These are phyloP conservation scores for Chytriomyces sp. DNA, from an alignment of 192 early-diverging fungal species.

Conservation along the genomic window DNA sequence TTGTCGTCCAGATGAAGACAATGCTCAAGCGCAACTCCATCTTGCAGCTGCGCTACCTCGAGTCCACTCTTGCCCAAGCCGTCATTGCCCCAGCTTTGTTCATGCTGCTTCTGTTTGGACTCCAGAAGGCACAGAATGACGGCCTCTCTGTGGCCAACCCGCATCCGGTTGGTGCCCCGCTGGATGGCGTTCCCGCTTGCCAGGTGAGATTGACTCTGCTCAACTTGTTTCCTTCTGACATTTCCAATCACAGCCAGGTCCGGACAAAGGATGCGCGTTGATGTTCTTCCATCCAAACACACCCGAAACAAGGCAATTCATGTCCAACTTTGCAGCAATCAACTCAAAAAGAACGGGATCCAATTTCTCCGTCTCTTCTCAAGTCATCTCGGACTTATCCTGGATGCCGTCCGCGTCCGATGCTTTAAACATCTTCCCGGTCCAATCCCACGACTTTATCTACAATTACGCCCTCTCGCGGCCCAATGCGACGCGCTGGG, in stretches of 20 bases:
- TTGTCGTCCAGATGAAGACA: constrained; percentile 59
- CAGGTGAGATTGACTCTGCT: constrained; percentile 6
- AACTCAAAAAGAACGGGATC: constrained; percentile 49
- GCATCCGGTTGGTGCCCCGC: constrained; percentile 15
- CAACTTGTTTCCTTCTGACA: neutral
- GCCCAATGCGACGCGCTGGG: constrained; percentile 70
- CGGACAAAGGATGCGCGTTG: neutral
- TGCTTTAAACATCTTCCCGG: constrained; percentile 36
- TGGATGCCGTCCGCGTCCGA: neutral
- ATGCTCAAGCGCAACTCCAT: constrained; percentile 57
- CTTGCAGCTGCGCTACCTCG: constrained; percentile 51
- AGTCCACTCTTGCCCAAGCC: constrained; percentile 60
- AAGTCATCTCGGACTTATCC: neutral
- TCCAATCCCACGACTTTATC: constrained; percentile 57
- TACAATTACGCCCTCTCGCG: constrained; percentile 66
- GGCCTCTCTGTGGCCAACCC: constrained; percentile 14
- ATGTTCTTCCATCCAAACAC: constrained; percentile 35
- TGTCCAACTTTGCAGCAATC: constrained; percentile 47
- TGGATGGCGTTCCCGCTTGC: constrained; percentile 30
- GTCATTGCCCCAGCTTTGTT: constrained; percentile 63
- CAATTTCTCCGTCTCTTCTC: neutral
- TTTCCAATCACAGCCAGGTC: neutral
- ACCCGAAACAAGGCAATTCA: constrained; percentile 37
- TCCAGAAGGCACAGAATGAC: constrained; percentile 44
- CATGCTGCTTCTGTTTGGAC: constrained; percentile 60